A percentile compares a stretch with the other conserved stretches of the same genome.
phyloP scores from a whole-genome alignment of 768 basidiomycete genomes.

The Phylloporus rhodoxanthus region DNA sequence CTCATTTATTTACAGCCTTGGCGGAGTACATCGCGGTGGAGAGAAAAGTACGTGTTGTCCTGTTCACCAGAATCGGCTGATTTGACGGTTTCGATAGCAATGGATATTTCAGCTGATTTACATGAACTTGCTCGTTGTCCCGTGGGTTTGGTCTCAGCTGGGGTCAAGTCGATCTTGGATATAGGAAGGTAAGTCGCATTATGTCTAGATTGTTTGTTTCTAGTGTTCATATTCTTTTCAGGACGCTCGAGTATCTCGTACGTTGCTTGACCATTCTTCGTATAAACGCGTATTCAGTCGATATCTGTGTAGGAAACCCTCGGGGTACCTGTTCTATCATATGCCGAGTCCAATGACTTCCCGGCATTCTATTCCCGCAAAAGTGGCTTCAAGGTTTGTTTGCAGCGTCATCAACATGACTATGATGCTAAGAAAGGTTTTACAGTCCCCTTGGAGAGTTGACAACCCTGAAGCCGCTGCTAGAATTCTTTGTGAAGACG shows the following conservation, averaged over 20 bases:
- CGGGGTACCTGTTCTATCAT: slow-evolving; percentile 86
- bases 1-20: slow-evolving; percentile 44
- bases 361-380: slow-evolving; percentile 89
- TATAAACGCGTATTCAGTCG: not conserved
- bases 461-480: slow-evolving; percentile 63
- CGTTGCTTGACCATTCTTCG: slow-evolving; percentile 10
- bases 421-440: not conserved
- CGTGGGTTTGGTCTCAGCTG: slow-evolving; percentile 88
- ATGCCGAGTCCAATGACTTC: slow-evolving; percentile 70
- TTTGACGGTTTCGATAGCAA: slow-evolving; percentile 44
- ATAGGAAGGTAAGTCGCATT: slow-evolving; percentile 56
- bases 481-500: slow-evolving; percentile 59
- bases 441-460: slow-evolving; percentile 75
- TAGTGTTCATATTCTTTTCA: slow-evolving; percentile 24
- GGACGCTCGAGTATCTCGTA: slow-evolving; percentile 78
- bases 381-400: slow-evolving; percentile 66
- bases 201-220: not conserved
- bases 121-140: slow-evolving; percentile 85
- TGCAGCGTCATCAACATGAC: not conserved
- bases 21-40: slow-evolving; percentile 79
- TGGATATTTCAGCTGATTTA: slow-evolving; percentile 94
- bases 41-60: slow-evolving; percentile 46
- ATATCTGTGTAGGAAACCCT: slow-evolving; percentile 69
- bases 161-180: slow-evolving; percentile 92
- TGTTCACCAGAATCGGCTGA: slow-evolving; percentile 1